Base-by-base conservation (phyloP, 805 yeast genomes). In the Candida golubevii region DNA sequence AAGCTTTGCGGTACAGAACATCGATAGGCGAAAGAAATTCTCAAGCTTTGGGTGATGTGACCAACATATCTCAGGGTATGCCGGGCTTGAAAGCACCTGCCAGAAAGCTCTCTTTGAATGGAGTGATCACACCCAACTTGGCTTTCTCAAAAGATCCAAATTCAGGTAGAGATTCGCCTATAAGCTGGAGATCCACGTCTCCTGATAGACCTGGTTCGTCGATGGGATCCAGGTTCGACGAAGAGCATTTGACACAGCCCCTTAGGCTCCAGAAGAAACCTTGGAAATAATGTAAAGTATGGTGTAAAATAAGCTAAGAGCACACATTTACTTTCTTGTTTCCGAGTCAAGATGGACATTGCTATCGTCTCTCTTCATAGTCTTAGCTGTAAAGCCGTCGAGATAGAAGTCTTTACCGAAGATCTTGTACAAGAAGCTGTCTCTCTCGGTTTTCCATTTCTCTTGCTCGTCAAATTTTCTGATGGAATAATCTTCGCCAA, bases 381-480 rank as follows among this genome's bases (percentile, higher is more conserved):
- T 67, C 45, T 62, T 66, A 45, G 73, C 69, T 27, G 75, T 71
- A 42, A 68, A 68, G 10, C 75, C 75, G 42, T 71, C 75, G 38
- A 69, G 59, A 48, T 62, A 71, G 53, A 66, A 68, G 43, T 71
- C 76, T 35, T 54, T 57, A 0, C 76, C 76, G 47, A 71, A 70
- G 8, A 69, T 36, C 47, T 57, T 61, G 53, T 70, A 71, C 65
- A 62, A 56, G 44, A 58, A 49, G 48, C 70, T 65, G 36, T 65
- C 55, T 48, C 55, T 60, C 48, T 70, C 75, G 7, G 62, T 65
- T 39, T 51, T 49, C 74, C 74, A 71, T 46, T 69, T 69, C 47
- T 68, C 73, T 6, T 47, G 60, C 48, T 70, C 75, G 41, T 56
- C 66, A 40, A 62, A 70, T 47, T 59, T 63, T 15, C 74, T 51